These are phyloP conservation scores for Neopestalotiopsis sp. DNA, from an alignment of 2,329 filamentous ascomycete species.

Conservation along the genomic window DNA sequence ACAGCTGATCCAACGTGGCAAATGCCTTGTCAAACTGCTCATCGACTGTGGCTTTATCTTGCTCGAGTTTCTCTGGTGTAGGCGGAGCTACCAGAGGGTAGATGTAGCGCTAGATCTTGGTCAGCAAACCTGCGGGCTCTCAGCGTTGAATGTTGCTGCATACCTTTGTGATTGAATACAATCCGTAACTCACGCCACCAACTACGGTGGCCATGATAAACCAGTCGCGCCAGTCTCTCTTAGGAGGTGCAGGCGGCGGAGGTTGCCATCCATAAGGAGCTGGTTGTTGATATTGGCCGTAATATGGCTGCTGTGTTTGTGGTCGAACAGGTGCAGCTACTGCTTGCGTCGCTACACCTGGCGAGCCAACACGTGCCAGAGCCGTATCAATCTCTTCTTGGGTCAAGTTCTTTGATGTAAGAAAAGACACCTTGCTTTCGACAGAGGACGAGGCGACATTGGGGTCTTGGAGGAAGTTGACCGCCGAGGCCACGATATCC, in stretches of 20 bases:
- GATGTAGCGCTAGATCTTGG: constrained; percentile 76
- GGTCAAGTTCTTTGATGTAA: constrained; percentile 96
- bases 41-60: constrained; percentile 92
- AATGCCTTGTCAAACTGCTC: constrained; percentile 94
- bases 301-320: constrained; percentile 47
- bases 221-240: constrained; percentile 96
- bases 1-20: constrained; percentile 86
- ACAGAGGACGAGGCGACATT: constrained; percentile 88
- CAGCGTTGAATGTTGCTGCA: constrained; percentile 16
- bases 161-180: constrained; percentile 89
- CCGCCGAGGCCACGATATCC: constrained; percentile 58
- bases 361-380: constrained; percentile 70
- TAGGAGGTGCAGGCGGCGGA: constrained; percentile 66
- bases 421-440: constrained; percentile 90
- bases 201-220: constrained; percentile 99
- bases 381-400: constrained; percentile 92
- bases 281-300: constrained; percentile 52
- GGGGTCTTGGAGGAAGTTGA: constrained; percentile 81
- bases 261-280: constrained; percentile 63
- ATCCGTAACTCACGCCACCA: constrained; percentile 84
- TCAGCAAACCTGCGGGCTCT: not conserved
- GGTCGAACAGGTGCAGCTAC: constrained; percentile 46
- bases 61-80: constrained; percentile 89
- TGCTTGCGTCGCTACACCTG: constrained; percentile 48
- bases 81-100: constrained; percentile 90